Conservation (phyloP, 2,329 filamentous ascomycete species). For the Aspergillus bombycis region DNA sequence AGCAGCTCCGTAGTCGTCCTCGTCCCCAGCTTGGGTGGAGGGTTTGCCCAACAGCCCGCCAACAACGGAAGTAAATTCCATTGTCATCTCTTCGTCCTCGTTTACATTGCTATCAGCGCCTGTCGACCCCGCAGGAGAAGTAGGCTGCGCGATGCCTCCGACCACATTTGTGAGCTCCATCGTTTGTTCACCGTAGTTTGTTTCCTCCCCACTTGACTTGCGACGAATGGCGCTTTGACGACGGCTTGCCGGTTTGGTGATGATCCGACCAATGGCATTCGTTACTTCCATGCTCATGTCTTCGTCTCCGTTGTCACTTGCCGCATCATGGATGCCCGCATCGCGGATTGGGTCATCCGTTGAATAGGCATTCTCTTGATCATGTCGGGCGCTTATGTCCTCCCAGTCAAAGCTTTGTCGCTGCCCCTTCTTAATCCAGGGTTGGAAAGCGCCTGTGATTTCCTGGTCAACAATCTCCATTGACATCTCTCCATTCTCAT, state of each 20-base stretch:
- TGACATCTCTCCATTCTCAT: conserved; percentile 69
- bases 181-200: conserved; percentile 52
- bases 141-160: conserved; percentile 40
- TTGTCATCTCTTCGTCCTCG: conserved; percentile 51
- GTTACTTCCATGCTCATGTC: conserved; percentile 97
- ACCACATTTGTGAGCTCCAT: conserved; percentile 52
- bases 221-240: conserved; percentile 45
- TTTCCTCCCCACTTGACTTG: conserved; percentile 45
- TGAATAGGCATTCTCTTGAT: conserved; percentile 50
- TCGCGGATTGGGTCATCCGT: conserved; percentile 25
- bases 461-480: conserved; percentile 75
- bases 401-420: conserved; percentile 47
- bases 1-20: conserved; percentile 15
- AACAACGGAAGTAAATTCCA: conserved; percentile 52
- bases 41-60: conserved; percentile 43
- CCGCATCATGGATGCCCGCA: conserved; percentile 17
- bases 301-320: conserved; percentile 55
- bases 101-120: conserved; percentile 35
- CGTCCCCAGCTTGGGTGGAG: conserved; percentile 13
- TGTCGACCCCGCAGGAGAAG: conserved; percentile 31
- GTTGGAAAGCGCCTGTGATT: conserved; percentile 53
- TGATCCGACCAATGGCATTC: conserved; percentile 76
- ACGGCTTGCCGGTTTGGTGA: conserved; percentile 51
- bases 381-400: conserved; percentile 45
- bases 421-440: conserved; percentile 50